Percentiles rank a stretch among this genome's conserved stretches.
phyloP scores from a whole-genome alignment of 345 rosid species.

The Camelina neglecta region DNA sequence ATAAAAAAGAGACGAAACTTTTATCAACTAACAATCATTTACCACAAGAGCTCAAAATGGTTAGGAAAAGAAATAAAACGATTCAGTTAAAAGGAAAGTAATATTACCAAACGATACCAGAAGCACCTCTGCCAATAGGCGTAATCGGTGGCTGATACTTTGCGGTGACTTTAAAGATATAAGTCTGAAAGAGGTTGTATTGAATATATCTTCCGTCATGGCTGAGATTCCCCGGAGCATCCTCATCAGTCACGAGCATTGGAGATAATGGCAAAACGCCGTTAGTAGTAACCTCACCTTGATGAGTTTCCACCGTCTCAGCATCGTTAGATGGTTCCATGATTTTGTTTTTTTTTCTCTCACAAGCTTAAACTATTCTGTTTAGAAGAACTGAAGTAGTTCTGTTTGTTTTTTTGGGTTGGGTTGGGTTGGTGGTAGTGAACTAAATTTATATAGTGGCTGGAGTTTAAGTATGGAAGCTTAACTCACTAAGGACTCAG shows the following conservation, averaged over 20 bases:
- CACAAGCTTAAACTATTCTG: background rate
- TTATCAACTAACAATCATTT: background rate
- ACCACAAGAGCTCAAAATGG: background rate
- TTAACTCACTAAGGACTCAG: background rate
- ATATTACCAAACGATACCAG: conserved; percentile 81
- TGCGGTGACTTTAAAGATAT: conserved; percentile 78
- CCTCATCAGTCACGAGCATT: conserved; percentile 51
- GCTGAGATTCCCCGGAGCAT: conserved; percentile 60
- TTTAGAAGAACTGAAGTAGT: background rate
- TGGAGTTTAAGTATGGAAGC: background rate
- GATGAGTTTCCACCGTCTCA: background rate
- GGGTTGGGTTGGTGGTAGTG: background rate
- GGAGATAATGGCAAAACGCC: background rate
- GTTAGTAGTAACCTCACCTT: background rate
- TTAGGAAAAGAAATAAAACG: background rate
- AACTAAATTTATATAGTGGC: conserved; percentile 21
- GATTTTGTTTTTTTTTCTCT: background rate
- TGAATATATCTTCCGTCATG: conserved; percentile 75
- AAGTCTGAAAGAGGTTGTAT: conserved; percentile 63
- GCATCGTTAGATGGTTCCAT: conserved; percentile 13
- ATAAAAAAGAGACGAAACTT: background rate
- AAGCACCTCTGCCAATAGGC: conserved; percentile 87
- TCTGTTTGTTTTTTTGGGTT: background rate
- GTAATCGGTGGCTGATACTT: conserved; percentile 81
- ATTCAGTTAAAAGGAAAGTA: background rate